A percentile compares a stretch with the other conserved stretches of the same genome.
Evolutionary conservation across 495 filamentous ascomycete species (phyloP).

Genomic region (Penicillium arizonense): DNA sequence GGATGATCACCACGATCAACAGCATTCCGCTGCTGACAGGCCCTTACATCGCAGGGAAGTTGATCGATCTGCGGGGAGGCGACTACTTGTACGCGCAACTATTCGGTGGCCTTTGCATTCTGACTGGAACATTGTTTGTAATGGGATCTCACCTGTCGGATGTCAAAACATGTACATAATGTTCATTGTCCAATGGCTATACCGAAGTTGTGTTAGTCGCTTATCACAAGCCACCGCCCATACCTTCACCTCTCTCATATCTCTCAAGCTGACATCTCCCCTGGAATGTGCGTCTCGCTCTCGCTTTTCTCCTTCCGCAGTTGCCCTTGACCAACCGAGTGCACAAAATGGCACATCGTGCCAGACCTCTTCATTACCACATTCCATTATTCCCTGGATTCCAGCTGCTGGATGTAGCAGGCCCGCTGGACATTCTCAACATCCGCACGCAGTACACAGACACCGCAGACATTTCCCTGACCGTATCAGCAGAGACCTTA

Average conservation of each 20-base stretch:
- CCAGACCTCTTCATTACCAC: conserved; percentile 7
- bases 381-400: conserved; percentile 8
- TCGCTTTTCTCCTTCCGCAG: background rate
- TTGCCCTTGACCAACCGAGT: background rate
- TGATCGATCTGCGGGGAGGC: conserved; percentile 5
- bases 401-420: conserved; percentile 4
- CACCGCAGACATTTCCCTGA: conserved; percentile 4
- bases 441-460: conserved; percentile 2
- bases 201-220: no score
- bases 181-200: background rate
- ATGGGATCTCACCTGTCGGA: conserved; percentile 7
- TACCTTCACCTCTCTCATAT: no score
- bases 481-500: conserved; percentile 3
- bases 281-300: background rate
- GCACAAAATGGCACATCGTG: background rate
- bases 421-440: conserved; percentile 9
- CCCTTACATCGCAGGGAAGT: conserved; percentile 5
- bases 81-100: conserved; percentile 7
- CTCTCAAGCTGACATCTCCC: no score
- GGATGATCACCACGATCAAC: conserved; percentile 10
- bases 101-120: conserved; percentile 5
- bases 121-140: conserved; percentile 7
- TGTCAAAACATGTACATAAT: background rate
- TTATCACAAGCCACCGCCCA: no score
- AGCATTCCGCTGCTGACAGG: conserved; percentile 7